phyloP scores from a whole-genome alignment of 2,329 filamentous ascomycete genomes.

The Sporothrix phasma region DNA sequence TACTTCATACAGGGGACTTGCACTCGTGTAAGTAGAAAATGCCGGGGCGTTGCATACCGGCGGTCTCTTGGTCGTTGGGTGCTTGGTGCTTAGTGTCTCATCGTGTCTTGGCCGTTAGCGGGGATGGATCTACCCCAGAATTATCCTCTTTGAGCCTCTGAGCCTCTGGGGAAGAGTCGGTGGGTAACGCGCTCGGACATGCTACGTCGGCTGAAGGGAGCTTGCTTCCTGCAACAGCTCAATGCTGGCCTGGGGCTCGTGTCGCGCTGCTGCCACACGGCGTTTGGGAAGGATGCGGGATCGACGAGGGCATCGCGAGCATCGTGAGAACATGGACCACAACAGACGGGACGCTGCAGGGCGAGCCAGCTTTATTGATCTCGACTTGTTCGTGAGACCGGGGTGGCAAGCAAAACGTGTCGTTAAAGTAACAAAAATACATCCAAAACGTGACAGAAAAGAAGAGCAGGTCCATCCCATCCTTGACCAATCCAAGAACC shows the following conservation, averaged over 20 bases:
- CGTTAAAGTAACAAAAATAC: not conserved
- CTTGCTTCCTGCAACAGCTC: not conserved
- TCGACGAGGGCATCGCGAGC: not conserved
- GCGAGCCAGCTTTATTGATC: not conserved
- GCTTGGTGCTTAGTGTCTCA: too few relatives aligned
- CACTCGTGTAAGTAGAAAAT: not conserved
- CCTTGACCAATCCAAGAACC: conserved; percentile 5
- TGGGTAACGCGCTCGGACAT: too few relatives aligned
- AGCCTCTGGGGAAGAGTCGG: too few relatives aligned
- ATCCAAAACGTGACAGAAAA: not conserved
- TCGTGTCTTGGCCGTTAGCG: not conserved
- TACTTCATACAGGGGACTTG: not conserved
- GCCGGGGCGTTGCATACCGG: too few relatives aligned
- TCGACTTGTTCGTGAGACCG: not conserved
- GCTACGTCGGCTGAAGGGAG: not conserved
- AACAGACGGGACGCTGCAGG: not conserved
- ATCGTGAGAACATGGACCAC: too few relatives aligned
- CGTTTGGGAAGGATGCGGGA: not conserved
- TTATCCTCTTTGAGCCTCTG: too few relatives aligned
- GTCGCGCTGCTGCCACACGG: too few relatives aligned
- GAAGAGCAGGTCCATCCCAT: not conserved
- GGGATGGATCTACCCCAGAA: not conserved
- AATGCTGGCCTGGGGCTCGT: too few relatives aligned
- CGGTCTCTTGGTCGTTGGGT: too few relatives aligned
- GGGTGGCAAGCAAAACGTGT: not conserved